A percentile compares a stretch with the other conserved stretches of the same genome.
Conservation (phyloP, 1,284 basidiomycete species). For the Pyrrhoderma lamaoense region DNA sequence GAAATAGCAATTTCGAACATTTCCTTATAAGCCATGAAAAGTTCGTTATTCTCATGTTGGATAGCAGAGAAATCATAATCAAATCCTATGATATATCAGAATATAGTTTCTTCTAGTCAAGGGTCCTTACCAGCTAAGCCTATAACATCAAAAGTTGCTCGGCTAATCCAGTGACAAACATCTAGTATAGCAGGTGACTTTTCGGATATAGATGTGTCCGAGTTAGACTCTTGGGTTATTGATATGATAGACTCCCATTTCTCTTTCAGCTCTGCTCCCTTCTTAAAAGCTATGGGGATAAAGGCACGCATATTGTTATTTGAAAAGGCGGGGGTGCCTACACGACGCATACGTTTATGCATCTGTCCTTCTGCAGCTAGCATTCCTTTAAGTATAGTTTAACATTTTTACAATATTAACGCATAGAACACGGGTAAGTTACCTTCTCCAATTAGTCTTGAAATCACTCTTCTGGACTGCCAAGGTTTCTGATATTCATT, state of each 20-base stretch:
- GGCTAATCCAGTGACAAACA: conserved; percentile 65
- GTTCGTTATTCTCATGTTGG: conserved; percentile 63
- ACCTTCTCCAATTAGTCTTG: conserved; percentile 63
- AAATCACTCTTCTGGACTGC: conserved; percentile 66
- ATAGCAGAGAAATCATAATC: conserved; percentile 76
- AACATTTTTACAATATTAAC: neutral
- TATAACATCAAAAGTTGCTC: conserved; percentile 77
- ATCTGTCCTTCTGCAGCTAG: conserved; percentile 66
- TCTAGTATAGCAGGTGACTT: conserved; percentile 38
- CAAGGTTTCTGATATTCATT: conserved; percentile 72
- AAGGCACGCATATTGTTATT: conserved; percentile 63
- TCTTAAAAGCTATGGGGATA: conserved; percentile 61
- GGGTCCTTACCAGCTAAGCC: conserved; percentile 53
- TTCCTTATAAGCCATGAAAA: conserved; percentile 69
- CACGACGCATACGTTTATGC: conserved; percentile 68
- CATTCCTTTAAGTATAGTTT: conserved; percentile 36
- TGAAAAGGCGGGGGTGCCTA: conserved; percentile 72
- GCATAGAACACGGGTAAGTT: neutral
- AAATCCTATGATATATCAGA: conserved; percentile 43
- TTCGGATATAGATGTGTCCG: conserved; percentile 10
- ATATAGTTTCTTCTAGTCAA: neutral
- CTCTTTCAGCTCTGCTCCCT: conserved; percentile 54
- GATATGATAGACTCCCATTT: conserved; percentile 46
- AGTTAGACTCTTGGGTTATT: neutral
- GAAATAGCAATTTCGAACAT: conserved; percentile 72